Base-by-base conservation (phyloP, 1,139 yeast genomes). In the Wickerhamomyces sp. region DNA sequence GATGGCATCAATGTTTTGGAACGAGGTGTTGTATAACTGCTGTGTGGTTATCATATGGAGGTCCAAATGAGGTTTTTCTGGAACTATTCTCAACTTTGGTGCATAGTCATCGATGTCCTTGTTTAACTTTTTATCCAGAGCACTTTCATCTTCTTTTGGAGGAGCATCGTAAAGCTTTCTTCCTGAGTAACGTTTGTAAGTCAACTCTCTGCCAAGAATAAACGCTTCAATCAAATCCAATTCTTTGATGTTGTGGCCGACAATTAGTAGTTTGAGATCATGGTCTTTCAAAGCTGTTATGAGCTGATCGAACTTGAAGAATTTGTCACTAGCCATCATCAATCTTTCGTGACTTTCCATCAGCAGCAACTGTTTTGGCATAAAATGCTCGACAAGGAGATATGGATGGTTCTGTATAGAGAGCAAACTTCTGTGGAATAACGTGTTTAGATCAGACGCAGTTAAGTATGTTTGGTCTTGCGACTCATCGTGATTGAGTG, bases 201-300 rank as follows among this genome's bases (percentile, higher is more conserved):
- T 67, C 22, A 79, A 58, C 29, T 66, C 59, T 51, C 82, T 77
- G 0, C 92, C 92, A 22, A 82, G 65, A 16, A 82, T 58, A 19
- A 80, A 61, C 0, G 87, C 82, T 55, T 84, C 94, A 4, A 84
- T 67, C 32, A 82, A 61, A 52, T 84, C 94, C 51, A 84, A 60
- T 54, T 83, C 92, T 51, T 81, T 79, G 27, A 81, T 70, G 48
- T 70, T 74, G 31, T 73, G 72, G 0, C 87, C 81, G 5, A 80
- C 73, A 18, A 81, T 54, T 29, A 41, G 28, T n/a, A 50, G 5
- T 18, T 71, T 49, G 28, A 55, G 36, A 10, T 48, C 39, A 3
- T 38, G 20, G 5, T 37, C 35, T 19, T 36, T 38, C 15, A 62
- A 40, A 14, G 48, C 47, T 44, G 70, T 72, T 21, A 83, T 56